A percentile compares a stretch with the other conserved stretches of the same genome.
These are phyloP conservation scores for Coemansia sp. DNA, from an alignment of 192 early-diverging fungal genomes.

Conservation along the genomic window DNA sequence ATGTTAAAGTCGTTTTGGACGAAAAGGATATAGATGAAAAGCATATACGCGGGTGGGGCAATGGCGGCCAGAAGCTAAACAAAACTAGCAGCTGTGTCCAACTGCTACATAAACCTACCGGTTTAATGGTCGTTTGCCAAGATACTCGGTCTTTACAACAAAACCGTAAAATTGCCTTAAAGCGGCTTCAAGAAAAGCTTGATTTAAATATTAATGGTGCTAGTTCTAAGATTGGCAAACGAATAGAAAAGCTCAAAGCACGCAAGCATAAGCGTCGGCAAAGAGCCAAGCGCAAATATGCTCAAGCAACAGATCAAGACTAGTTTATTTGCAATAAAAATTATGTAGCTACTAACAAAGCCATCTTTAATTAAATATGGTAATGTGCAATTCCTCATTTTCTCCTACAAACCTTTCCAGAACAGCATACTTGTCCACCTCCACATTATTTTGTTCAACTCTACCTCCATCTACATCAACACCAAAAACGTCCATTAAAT, in stretches of 20 bases:
- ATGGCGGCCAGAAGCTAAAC: conserved; percentile 80
- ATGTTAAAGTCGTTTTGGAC: conserved; percentile 51
- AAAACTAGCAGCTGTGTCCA: conserved; percentile 74
- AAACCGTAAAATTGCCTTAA: conserved; percentile 70
- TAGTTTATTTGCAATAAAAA: too few species aligned
- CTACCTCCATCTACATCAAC: too few species aligned
- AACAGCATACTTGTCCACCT: too few species aligned
- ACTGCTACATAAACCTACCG: conserved; percentile 69
- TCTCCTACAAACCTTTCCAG: too few species aligned
- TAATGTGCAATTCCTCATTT: too few species aligned
- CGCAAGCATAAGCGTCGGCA: conserved; percentile 56
- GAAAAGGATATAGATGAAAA: conserved; percentile 72
- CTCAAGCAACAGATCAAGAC: background rate
- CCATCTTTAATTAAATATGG: too few species aligned
- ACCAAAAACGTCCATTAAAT: too few species aligned
- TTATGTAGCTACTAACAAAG: too few species aligned
- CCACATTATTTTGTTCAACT: too few species aligned
- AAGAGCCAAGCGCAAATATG: conserved; percentile 62
- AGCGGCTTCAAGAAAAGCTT: conserved; percentile 62
- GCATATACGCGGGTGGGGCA: conserved; percentile 74
- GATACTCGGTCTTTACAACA: conserved; percentile 69
- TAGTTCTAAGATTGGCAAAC: conserved; percentile 59
- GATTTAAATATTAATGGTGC: conserved; percentile 67
- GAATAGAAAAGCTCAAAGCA: conserved; percentile 61
- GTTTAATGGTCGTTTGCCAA: conserved; percentile 63